Conservation (phyloP, 2,329 filamentous ascomycete genomes). For the Apiospora koreana region DNA sequence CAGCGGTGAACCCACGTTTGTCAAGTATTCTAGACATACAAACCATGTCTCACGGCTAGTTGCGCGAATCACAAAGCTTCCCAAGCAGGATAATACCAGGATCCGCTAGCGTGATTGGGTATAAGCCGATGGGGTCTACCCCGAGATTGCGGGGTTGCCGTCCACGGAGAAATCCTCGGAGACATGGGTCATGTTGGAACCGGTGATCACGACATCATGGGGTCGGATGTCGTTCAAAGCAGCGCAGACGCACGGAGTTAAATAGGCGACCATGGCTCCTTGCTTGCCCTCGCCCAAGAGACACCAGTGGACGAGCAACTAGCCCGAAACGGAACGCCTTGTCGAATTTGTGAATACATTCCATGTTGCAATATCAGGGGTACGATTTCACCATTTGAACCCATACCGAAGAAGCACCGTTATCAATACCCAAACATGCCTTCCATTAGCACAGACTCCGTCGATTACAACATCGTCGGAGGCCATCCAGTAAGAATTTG, state of each 20-base stretch:
- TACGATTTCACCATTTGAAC: constrained; percentile 10
- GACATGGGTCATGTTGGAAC: constrained; percentile 3
- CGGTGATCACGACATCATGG: constrained; percentile 16
- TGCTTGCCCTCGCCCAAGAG: neutral
- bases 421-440: constrained; percentile 32
- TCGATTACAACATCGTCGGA: constrained; percentile 25
- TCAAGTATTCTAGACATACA: neutral
- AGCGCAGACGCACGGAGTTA: neutral
- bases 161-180: constrained; percentile 20
- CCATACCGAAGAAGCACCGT: constrained; percentile 3
- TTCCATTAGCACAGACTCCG: constrained; percentile 26
- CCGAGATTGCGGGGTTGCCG: constrained; percentile 14
- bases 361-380: constrained; percentile 2
- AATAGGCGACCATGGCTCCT: constrained; percentile 9
- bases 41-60: neutral
- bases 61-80: neutral
- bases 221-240: constrained; percentile 16
- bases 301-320: constrained; percentile 10
- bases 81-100: constrained; percentile 1
- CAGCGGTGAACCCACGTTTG: neutral
- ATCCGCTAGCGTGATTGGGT: constrained; percentile 15
- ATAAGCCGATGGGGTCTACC: neutral
- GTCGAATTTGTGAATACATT: neutral
- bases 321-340: constrained; percentile 12
- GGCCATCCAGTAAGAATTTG: constrained; percentile 21